Conservation (phyloP, 352 stramenopile genomes). For the Globisporangium emineosum region DNA sequence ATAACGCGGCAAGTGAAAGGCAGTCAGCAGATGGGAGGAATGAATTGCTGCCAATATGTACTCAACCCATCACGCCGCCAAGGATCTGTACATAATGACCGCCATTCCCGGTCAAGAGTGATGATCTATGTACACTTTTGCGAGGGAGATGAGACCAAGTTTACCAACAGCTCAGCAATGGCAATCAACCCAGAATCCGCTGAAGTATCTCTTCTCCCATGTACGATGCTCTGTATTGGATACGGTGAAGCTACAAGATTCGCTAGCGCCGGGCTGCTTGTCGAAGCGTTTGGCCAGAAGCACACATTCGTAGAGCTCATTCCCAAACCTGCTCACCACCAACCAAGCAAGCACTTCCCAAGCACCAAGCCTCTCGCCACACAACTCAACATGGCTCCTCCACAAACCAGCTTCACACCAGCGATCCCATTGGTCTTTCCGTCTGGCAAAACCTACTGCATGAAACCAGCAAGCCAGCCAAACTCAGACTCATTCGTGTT, state of each 20-base stretch:
- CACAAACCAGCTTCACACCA: not conserved
- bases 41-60: not conserved
- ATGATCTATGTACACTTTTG: not conserved
- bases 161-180: not conserved
- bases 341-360: not conserved
- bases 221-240: too few relatives aligned
- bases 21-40: too few relatives aligned
- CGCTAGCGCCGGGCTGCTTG: not conserved
- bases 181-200: not conserved
- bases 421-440: constrained; percentile 24
- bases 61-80: not conserved
- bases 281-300: not conserved
- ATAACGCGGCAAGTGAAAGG: too few relatives aligned
- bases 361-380: not conserved
- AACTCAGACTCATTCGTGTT: constrained; percentile 18
- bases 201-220: not conserved
- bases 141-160: not conserved
- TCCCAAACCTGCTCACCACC: not conserved
- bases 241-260: not conserved
- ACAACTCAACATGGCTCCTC: constrained; percentile 2
- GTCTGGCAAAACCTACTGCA: constrained; percentile 15
- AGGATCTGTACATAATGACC: not conserved
- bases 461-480: constrained; percentile 12
- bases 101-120: not conserved
- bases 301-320: not conserved